Conservation (phyloP, 768 basidiomycete species). For the Boletus tylopilopsis region DNA sequence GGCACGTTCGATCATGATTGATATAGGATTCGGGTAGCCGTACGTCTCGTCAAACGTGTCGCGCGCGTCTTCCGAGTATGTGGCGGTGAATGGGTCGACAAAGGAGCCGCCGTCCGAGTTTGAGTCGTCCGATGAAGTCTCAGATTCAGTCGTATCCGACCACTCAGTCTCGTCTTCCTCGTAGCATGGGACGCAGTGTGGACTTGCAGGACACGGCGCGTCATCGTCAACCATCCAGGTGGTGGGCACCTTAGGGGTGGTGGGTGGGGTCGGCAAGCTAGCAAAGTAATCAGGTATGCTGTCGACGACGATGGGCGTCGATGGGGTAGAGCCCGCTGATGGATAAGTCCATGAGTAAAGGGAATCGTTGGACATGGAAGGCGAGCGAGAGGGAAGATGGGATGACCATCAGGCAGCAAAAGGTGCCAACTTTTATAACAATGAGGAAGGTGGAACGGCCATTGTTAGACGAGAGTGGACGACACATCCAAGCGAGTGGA, state of each 20-base stretch:
- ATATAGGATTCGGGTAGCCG: conserved; percentile 14
- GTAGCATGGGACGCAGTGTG: neutral
- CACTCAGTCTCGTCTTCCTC: neutral
- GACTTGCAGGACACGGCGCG: conserved; percentile 16
- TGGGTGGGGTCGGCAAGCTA: conserved; percentile 7
- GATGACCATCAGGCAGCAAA: neutral
- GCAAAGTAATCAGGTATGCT: neutral
- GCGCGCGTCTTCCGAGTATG: neutral
- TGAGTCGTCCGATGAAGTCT: neutral
- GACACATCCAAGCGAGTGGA: too few relatives aligned
- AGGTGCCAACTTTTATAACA: conserved; percentile 10
- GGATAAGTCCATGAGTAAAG: neutral
- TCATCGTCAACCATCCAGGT: neutral
- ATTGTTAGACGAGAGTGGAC: too few relatives aligned
- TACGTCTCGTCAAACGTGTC: neutral
- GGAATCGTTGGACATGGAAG: neutral
- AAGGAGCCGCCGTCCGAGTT: neutral
- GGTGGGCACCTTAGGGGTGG: neutral
- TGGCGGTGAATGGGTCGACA: neutral
- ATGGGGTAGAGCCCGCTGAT: neutral
- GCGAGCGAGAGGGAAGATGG: neutral
- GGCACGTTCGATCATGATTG: conserved; percentile 12
- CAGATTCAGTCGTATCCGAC: neutral
- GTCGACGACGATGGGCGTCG: conserved; percentile 8
- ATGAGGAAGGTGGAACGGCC: neutral